Conservation (phyloP, 1,139 yeast species). For the Saccharomyces hybrid region DNA sequence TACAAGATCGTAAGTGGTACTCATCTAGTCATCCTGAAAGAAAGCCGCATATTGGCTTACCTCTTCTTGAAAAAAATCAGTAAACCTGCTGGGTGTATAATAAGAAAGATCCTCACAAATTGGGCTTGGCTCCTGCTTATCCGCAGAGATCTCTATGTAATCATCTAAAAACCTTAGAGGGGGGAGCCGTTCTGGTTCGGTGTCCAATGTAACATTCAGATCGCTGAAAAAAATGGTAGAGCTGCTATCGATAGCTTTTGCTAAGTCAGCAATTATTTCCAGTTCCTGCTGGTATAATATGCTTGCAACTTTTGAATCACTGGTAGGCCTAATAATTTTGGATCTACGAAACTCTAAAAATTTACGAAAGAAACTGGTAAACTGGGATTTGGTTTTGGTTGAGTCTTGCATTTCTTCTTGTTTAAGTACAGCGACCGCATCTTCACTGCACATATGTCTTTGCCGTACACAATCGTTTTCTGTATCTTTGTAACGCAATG, state of each 20-base stretch:
- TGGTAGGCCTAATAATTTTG: neutral
- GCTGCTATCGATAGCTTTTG: neutral
- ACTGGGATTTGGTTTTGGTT: neutral
- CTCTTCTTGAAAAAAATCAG: neutral
- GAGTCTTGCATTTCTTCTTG: neutral
- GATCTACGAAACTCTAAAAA: neutral
- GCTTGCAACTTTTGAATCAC: neutral
- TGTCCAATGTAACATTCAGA: neutral
- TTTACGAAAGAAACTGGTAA: neutral
- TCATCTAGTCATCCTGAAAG: neutral
- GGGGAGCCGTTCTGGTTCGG: neutral
- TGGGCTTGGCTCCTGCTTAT: neutral
- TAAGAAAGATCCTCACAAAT: neutral
- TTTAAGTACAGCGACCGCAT: neutral
- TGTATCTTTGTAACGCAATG: constrained; percentile 6
- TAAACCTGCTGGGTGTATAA: neutral
- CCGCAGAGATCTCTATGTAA: neutral
- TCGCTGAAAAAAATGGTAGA: neutral
- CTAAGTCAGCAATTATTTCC: neutral
- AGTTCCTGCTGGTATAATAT: neutral
- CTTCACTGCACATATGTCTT: neutral
- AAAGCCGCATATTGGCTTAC: neutral
- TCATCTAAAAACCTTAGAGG: neutral
- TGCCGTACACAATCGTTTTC: neutral
- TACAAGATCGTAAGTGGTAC: neutral